Evolutionary conservation across 2,329 filamentous ascomycete genomes (phyloP), one percentile per base, ranked within the genome.

Genomic region (Pseudopyricularia javanii): DNA sequence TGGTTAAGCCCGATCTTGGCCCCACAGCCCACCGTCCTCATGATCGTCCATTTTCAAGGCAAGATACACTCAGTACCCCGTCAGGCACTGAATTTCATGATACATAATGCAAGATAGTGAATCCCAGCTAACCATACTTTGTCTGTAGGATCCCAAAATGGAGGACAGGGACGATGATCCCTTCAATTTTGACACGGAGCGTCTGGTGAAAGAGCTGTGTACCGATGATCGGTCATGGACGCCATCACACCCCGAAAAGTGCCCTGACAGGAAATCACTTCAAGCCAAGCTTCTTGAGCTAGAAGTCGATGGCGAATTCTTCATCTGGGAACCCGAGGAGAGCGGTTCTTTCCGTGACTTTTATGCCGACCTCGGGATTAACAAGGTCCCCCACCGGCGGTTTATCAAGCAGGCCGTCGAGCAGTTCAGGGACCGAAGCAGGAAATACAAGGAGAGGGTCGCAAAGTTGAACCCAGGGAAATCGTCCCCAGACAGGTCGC

Each of bases 131-230:
- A 45, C 11, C 3, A 8, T 45, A 8, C 14, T 28, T 12, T 15
- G 20, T 3, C 12, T 26, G 20, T 11, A 45, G 40, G 9, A 24
- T 45, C 20, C 15, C 40, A 45, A 45, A 24, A 45, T 45, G 40
- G 40, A 45, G 40, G 40, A 45, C 12, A 45, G 12, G 17, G 40
- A 45, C 35, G 53, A 68, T 53, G 88, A 95, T 66, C 88, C 89
- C n/a, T 85, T 83, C 65, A 62, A 75, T 52, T 95, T 89, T 89
- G 76, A 77, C 34, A 73, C 83, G 32, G 80, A 85, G 35, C 74
- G 81, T 34, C 79, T 94, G 11, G 76, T 86, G 9, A 64, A 72
- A 15, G 82, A 84, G 60, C 71, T 94, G 3, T 88, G 83, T 62
- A 72, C 75, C 22, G 61, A 70, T 2, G 62, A 71, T 3, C 70